A percentile compares a stretch with the other conserved stretches of the same genome.
phyloP scores from a whole-genome alignment of 1,139 yeast genomes.

The Petasospora rhodanensis region DNA sequence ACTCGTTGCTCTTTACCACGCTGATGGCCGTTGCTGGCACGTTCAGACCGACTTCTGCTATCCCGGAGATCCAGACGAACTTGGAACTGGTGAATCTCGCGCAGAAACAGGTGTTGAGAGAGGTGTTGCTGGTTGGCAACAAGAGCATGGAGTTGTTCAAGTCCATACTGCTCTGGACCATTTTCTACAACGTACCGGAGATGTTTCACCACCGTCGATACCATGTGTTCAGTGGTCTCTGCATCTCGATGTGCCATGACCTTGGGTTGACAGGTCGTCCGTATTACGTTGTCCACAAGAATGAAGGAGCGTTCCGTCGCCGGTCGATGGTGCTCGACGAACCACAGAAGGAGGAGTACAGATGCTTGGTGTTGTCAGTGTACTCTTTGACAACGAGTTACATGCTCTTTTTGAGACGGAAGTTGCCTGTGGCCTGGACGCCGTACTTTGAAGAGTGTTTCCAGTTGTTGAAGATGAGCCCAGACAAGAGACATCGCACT shows the following conservation, averaged over 20 bases:
- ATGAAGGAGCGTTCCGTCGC: slow-evolving; percentile 35
- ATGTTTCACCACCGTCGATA: slow-evolving; percentile 73
- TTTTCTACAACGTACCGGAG: slow-evolving; percentile 86
- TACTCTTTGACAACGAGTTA: slow-evolving; percentile 50
- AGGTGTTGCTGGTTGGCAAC: slow-evolving; percentile 65
- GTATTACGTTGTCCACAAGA: slow-evolving; percentile 35
- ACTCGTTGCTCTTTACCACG: slow-evolving; percentile 61
- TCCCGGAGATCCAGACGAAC: slow-evolving; percentile 31
- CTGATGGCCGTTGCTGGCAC: slow-evolving; percentile 60
- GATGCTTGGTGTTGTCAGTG: slow-evolving; percentile 42
- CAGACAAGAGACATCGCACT: slow-evolving; percentile 30
- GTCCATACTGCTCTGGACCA: slow-evolving; percentile 52
- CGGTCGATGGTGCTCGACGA: slow-evolving; percentile 26
- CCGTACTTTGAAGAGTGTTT: slow-evolving; percentile 57
- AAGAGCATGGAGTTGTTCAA: slow-evolving; percentile 68
- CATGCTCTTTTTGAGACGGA: slow-evolving; percentile 49
- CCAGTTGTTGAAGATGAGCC: slow-evolving; percentile 37
- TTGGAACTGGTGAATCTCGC: slow-evolving; percentile 55
- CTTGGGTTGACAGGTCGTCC: slow-evolving; percentile 63
- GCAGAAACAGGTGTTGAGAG: slow-evolving; percentile 52
- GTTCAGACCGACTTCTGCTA: slow-evolving; percentile 30
- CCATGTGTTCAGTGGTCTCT: slow-evolving; percentile 61
- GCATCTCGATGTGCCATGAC: slow-evolving; percentile 71
- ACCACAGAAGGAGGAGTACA: slow-evolving; percentile 35
- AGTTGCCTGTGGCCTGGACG: slow-evolving; percentile 48